A percentile compares a stretch with the other conserved stretches of the same genome.
Conservation (phyloP, 805 yeast species). For the Scheffersomyces lignosus region DNA sequence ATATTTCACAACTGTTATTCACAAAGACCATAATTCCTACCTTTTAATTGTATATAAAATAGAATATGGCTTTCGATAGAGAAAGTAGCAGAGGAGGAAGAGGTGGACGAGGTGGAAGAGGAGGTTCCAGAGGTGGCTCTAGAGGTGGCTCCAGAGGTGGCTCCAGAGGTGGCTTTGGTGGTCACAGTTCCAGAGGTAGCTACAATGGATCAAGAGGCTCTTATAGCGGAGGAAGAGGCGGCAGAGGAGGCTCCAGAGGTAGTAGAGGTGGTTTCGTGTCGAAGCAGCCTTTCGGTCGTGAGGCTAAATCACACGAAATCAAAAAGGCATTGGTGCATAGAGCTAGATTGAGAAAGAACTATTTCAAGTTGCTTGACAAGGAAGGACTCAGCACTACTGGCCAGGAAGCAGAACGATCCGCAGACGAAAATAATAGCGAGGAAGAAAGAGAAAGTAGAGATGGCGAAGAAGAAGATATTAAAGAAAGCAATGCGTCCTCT, state of each 20-base stretch:
- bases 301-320: constrained; percentile 59
- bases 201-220: no score
- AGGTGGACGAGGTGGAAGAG: no score
- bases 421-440: constrained; percentile 13
- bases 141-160: no score
- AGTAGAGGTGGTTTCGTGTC: constrained; percentile 15
- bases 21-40: no score
- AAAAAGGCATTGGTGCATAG: constrained; percentile 74
- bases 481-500: constrained; percentile 4
- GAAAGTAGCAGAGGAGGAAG: no score
- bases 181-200: no score
- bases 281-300: constrained; percentile 36
- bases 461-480: constrained; percentile 12
- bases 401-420: constrained; percentile 10
- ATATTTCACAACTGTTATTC: no score
- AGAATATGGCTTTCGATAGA: constrained; percentile 11
- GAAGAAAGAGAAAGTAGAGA: constrained; percentile 7
- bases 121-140: no score
- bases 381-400: constrained; percentile 46
- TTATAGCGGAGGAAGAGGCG: constrained; percentile 2
- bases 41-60: no score
- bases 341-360: constrained; percentile 77
- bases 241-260: constrained; percentile 2
- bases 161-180: no score
- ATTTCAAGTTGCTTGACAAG: constrained; percentile 73